Evolutionary conservation across 805 yeast species (phyloP).

Genomic region (Huiozyma naganishii): DNA sequence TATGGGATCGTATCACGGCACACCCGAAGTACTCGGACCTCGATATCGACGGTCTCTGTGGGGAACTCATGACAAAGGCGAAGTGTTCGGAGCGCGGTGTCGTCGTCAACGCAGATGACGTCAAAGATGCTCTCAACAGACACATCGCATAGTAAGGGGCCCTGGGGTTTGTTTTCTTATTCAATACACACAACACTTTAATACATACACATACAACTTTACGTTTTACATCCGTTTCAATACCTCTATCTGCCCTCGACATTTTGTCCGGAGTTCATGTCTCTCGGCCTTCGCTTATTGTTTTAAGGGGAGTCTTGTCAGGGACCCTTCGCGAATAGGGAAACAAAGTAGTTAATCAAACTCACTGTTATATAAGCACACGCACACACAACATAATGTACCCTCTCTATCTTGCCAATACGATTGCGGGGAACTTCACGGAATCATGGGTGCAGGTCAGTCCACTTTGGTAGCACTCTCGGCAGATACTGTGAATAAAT

Average conservation of each 20-base stretch:
- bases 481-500: too few species aligned
- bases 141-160: conserved; percentile 9
- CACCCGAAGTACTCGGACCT: conserved; percentile 91
- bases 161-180: not conserved
- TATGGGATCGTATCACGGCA: conserved; percentile 91
- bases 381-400: too few species aligned
- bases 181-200: not conserved
- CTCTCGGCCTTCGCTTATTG: too few species aligned
- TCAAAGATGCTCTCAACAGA: conserved; percentile 38
- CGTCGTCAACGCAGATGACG: conserved; percentile 72
- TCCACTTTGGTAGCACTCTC: too few species aligned
- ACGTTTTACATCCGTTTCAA: not conserved
- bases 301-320: too few species aligned
- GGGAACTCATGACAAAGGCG: conserved; percentile 82
- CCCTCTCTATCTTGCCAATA: too few species aligned
- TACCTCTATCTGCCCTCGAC: not conserved
- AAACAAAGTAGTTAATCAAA: too few species aligned
- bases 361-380: too few species aligned
- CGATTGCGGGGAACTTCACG: too few species aligned
- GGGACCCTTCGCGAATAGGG: too few species aligned
- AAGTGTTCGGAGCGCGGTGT: conserved; percentile 92
- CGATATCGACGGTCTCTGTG: conserved; percentile 89
- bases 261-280: too few species aligned
- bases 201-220: not conserved
- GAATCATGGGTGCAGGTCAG: too few species aligned